A percentile compares a stretch with the other conserved stretches of the same genome.
Evolutionary conservation across 257 asterid species (phyloP).

Genomic region (Sherardia arvensis): DNA sequence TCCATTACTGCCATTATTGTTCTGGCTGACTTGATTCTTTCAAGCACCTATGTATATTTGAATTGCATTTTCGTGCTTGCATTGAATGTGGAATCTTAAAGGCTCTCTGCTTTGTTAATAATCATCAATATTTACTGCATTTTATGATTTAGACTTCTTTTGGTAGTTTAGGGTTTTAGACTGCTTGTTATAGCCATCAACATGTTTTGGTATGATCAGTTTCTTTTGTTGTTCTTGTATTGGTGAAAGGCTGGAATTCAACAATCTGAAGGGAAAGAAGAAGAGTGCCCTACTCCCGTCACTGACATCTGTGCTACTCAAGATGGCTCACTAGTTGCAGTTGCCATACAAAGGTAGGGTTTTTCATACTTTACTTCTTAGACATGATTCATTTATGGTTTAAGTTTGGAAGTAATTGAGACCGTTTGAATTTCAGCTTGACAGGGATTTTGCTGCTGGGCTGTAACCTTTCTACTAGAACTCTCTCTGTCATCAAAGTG

Average conservation of each 20-base stretch:
- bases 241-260: constrained; percentile 50
- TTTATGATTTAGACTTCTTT: not conserved
- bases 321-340: constrained; percentile 66
- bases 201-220: not conserved
- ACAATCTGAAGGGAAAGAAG: constrained; percentile 37
- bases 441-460: constrained; percentile 63
- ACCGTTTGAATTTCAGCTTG: constrained; percentile 37
- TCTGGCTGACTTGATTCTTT: not conserved
- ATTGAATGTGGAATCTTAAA: not conserved
- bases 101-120: not conserved
- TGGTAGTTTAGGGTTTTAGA: no score
- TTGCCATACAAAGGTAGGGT: constrained; percentile 62
- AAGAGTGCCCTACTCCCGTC: constrained; percentile 44
- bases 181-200: no score
- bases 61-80: not conserved
- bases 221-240: constrained; percentile 4
- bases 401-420: not conserved
- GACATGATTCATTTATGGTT: not conserved
- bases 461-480: constrained; percentile 42
- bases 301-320: constrained; percentile 59
- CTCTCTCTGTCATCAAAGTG: constrained; percentile 53
- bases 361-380: constrained; percentile 1
- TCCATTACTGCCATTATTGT: constrained; percentile 2
- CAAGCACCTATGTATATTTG: not conserved
- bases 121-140: not conserved